Conservation (phyloP, 2,329 filamentous ascomycete species). For the Penicillium fuscoglaucum region DNA sequence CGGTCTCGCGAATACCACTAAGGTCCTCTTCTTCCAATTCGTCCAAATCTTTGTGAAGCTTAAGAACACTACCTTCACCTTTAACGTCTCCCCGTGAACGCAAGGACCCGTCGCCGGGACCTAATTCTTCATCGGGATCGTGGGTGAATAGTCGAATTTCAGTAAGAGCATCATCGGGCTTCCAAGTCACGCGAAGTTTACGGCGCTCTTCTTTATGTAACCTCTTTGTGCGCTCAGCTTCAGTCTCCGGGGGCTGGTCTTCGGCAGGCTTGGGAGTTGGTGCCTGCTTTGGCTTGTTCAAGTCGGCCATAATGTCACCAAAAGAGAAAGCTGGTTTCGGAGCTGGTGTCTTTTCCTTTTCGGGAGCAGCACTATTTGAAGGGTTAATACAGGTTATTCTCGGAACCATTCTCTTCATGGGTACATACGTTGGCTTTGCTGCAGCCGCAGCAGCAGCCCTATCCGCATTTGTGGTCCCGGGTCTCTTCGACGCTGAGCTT, state of each 20-base stretch:
- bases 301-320: slow-evolving; percentile 51
- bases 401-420: not conserved
- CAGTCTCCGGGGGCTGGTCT: slow-evolving; percentile 57
- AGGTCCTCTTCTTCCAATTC: slow-evolving; percentile 63
- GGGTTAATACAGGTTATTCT: slow-evolving; percentile 17
- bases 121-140: slow-evolving; percentile 63
- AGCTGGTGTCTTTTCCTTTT: slow-evolving; percentile 39
- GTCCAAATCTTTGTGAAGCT: slow-evolving; percentile 55
- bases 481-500: slow-evolving; percentile 51
- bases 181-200: slow-evolving; percentile 62
- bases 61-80: slow-evolving; percentile 55
- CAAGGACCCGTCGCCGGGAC: slow-evolving; percentile 58
- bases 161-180: slow-evolving; percentile 57
- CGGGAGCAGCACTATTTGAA: slow-evolving; percentile 30
- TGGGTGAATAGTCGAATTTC: slow-evolving; percentile 61
- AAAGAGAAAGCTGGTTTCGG: slow-evolving; percentile 50
- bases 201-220: slow-evolving; percentile 62
- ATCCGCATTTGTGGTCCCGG: slow-evolving; percentile 52
- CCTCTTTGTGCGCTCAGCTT: slow-evolving; percentile 60
- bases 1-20: slow-evolving; percentile 45
- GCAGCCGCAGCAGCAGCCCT: slow-evolving; percentile 46
- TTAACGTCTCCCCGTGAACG: slow-evolving; percentile 61
- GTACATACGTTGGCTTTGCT: slow-evolving; percentile 38
- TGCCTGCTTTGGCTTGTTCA: slow-evolving; percentile 58
- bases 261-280: slow-evolving; percentile 54